Evolutionary conservation across 2,329 filamentous ascomycete genomes (phyloP).

Genomic region (Helicocarpus griseus): DNA sequence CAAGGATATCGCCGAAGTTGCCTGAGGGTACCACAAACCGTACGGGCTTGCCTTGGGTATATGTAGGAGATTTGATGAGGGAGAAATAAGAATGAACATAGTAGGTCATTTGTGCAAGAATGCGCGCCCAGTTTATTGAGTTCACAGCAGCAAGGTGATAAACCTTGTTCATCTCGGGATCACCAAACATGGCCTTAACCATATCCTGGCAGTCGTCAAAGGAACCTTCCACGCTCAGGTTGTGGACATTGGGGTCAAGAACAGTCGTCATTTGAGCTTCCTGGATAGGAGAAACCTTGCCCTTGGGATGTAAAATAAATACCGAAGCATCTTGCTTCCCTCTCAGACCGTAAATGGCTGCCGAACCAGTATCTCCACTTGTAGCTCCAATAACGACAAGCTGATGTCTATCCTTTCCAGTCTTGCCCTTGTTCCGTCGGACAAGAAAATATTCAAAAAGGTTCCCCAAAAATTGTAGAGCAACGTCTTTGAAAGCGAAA

Average conservation of each 20-base stretch:
- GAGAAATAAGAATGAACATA: conserved; percentile 94
- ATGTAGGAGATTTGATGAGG: conserved; percentile 52
- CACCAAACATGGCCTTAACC: conserved; percentile 84
- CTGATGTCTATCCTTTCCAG: conserved; percentile 57
- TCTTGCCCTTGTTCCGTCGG: conserved; percentile 33
- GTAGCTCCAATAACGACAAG: conserved; percentile 81
- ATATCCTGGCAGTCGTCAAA: conserved; percentile 98
- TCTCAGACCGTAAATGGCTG: conserved; percentile 87
- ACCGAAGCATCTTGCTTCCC: conserved; percentile 96
- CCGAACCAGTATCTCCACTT: conserved; percentile 79
- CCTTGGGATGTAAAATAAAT: conserved; percentile 88
- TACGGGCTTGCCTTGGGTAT: conserved; percentile 49
- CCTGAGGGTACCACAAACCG: conserved; percentile 88
- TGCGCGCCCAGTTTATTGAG: conserved; percentile 92
- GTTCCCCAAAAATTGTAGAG: conserved; percentile 91
- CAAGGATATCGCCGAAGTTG: conserved; percentile 89
- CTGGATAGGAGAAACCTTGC: conserved; percentile 82
- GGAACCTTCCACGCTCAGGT: conserved; percentile 72
- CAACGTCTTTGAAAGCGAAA: conserved; percentile 92
- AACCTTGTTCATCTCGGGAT: conserved; percentile 69
- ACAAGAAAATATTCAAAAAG: conserved; percentile 51
- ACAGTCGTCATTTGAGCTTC: conserved; percentile 97
- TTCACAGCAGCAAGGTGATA: conserved; percentile 88
- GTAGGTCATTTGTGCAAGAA: conserved; percentile 93
- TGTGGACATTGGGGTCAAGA: conserved; percentile 83